A percentile compares a stretch with the other conserved stretches of the same genome.
Conservation (phyloP, 2,329 filamentous ascomycete species). For the Orbilia javanica region DNA sequence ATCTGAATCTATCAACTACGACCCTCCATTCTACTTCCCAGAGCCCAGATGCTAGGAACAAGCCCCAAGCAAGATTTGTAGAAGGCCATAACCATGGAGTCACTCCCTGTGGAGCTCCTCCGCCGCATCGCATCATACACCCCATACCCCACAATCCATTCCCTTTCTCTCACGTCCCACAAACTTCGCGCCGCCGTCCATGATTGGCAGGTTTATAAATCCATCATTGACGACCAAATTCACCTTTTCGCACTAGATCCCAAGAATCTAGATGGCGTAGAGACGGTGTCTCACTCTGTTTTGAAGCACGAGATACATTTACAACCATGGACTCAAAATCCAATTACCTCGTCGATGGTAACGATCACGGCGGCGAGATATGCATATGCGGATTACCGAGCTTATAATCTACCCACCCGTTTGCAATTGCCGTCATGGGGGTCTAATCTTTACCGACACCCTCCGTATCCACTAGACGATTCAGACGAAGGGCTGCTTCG, state of each 20-base stretch:
- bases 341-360: neutral
- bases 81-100: conserved; percentile 25
- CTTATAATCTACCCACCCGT: neutral
- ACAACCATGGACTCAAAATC: conserved; percentile 21
- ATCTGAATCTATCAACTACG: neutral
- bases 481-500: neutral
- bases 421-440: neutral
- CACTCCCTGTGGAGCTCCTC: conserved; percentile 42
- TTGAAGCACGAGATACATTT: neutral
- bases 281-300: neutral
- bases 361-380: conserved; percentile 12
- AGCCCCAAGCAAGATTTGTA: neutral
- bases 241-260: neutral
- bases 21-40: neutral
- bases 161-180: conserved; percentile 34
- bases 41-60: neutral
- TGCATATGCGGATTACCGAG: conserved; percentile 36
- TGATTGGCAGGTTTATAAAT: conserved; percentile 49
- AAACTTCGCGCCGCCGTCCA: conserved; percentile 38
- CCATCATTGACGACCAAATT: conserved; percentile 25
- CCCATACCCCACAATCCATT: conserved; percentile 34
- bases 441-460: neutral
- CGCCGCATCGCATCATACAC: conserved; percentile 37
- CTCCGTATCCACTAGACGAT: neutral
- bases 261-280: neutral